Evolutionary conservation across 2,329 filamentous ascomycete species (phyloP), one percentile per base, ranked within the genome.

Genomic region (Pyrenophora tritici-repentis): DNA sequence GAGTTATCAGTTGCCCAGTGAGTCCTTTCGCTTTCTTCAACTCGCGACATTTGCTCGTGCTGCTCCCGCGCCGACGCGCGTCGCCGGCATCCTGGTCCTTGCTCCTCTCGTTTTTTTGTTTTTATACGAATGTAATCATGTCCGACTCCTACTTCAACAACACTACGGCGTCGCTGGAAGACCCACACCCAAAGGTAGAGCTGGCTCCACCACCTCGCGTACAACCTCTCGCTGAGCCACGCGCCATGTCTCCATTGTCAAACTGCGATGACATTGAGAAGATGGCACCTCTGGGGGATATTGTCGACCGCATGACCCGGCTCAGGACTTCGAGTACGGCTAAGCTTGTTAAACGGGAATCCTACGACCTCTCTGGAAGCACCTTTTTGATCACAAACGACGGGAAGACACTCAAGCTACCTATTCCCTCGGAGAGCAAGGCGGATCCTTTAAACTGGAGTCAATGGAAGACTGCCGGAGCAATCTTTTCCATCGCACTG

Each of bases 391-490:
- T 69, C 17, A 62, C 66, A 6, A 48, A 53, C 3, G 52, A 58
- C 14, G 66, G 66, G 4, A 55, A 44, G 13, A 66, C 55, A 1
- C 45, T 69, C 12, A 63, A 60, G 10, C 52, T 69, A 0, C 66
- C 66, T 7, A 48, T 65, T 17, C 62, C 66, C 6, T 69, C 66
- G 2, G 48, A 64, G 7, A 67, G 63, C 36, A 46, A 53, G 7
- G 44, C 42, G 1, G 66, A 69, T 31, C 66, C 66, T 14, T 42
- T 69, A 31, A 61, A 61, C 26, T 69, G 66, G 66, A 46, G 58
- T 10, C 10, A 9, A 8, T 58, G 55, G 59, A 66, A 67, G 50
- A 60, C 45, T 22, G 43, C 48, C 4, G 59, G 59, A 6, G 65
- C 59, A 1, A 44, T 66, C 3, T 37, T 63, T 6, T 50, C 66